A percentile compares a stretch with the other conserved stretches of the same genome.
These are phyloP conservation scores for Lasiosphaeria ovina DNA, from an alignment of 495 filamentous ascomycete species.

Conservation along the genomic window DNA sequence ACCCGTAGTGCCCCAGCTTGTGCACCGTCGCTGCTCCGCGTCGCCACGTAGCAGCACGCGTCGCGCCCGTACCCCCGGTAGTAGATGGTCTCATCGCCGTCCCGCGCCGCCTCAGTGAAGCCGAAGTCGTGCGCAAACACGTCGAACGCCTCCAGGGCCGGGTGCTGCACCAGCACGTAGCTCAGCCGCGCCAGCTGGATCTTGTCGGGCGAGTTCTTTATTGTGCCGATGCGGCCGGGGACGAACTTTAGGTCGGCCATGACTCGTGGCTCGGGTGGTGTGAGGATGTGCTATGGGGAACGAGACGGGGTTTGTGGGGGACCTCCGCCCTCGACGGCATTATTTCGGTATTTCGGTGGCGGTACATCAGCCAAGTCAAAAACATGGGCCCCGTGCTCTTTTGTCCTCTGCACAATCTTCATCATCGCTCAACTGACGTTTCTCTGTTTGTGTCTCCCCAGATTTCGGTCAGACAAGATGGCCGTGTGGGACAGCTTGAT, in stretches of 20 bases:
- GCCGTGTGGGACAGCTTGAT: slow-evolving; percentile 7
- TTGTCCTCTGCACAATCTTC: too few relatives aligned
- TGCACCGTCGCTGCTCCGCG: slow-evolving; percentile 35
- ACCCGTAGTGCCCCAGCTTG: slow-evolving; percentile 63
- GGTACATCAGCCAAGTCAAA: too few relatives aligned
- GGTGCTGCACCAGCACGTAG: slow-evolving; percentile 41
- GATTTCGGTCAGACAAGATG: not conserved
- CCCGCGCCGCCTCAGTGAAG: slow-evolving; percentile 27
- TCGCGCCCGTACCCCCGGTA: slow-evolving; percentile 45
- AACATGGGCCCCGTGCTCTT: too few relatives aligned
- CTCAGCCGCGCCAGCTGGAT: slow-evolving; percentile 37
- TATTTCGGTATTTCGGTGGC: too few relatives aligned
- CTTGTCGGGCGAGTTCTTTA: slow-evolving; percentile 6
- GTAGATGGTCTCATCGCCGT: slow-evolving; percentile 33
- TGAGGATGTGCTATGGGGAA: not conserved
- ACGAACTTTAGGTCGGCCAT: not conserved
- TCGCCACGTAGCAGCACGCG: slow-evolving; percentile 37
- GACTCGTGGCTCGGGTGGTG: not conserved
- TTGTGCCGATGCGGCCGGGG: not conserved
- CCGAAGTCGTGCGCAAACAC: slow-evolving; percentile 43
- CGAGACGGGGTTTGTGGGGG: too few relatives aligned
- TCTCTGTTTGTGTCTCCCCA: not conserved
- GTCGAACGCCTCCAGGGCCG: slow-evolving; percentile 28
- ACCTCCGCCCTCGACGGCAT: too few relatives aligned
- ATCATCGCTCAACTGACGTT: not conserved